Base-by-base conservation (phyloP, 495 filamentous ascomycete genomes). In the Aspergillus bertholletiae region DNA sequence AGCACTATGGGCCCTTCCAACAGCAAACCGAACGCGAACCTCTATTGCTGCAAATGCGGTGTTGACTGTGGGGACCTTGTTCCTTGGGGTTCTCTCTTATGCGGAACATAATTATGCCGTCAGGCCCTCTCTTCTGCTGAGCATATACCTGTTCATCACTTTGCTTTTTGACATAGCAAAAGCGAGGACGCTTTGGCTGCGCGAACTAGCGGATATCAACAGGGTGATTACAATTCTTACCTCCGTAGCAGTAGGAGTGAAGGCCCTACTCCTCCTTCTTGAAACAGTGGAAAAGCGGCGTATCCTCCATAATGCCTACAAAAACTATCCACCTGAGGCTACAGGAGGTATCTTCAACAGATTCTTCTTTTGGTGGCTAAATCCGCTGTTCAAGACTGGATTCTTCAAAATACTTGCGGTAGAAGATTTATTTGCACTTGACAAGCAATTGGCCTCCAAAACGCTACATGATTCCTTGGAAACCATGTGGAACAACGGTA, bases 331-430 rank as follows among this genome's bases (percentile, higher is more conserved):
- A 15, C 82, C 82, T 0, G 87, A 90, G 56, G 80, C 80, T n/a
- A 83, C 77, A 0, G 75, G 68, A 30, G 75, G 84, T 0, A 69
- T 84, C 12, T 82, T 79, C 51, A 79, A 70, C 51, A 70, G 70
- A 13, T 67, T 62, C 1, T 63, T 82, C 3, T 87, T 85, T 60
- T 80, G 64, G 54, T 88, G 85, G 84, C 65, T 87, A 48, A 85
- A 82, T 55, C 63, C 60, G 15, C 56, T 87, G 3, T 79, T 88
- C 47, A 60, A 54, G n/a, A 53, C 59, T 26, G 84, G 84, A 0
- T 80, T 78, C 54, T 65, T 45, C 2, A 74, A 63, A 11, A 48
- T 74, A 13, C 65, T 88, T 0, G 48, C 65, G 3, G 56, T 73
- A 6, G 65, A 77, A 18, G 77, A 82, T 49, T 56, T 87, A 2